A percentile compares a stretch with the other conserved stretches of the same genome.
These are phyloP conservation scores for Cordyceps farinosa DNA, from an alignment of 2,329 filamentous ascomycete species.

Conservation along the genomic window DNA sequence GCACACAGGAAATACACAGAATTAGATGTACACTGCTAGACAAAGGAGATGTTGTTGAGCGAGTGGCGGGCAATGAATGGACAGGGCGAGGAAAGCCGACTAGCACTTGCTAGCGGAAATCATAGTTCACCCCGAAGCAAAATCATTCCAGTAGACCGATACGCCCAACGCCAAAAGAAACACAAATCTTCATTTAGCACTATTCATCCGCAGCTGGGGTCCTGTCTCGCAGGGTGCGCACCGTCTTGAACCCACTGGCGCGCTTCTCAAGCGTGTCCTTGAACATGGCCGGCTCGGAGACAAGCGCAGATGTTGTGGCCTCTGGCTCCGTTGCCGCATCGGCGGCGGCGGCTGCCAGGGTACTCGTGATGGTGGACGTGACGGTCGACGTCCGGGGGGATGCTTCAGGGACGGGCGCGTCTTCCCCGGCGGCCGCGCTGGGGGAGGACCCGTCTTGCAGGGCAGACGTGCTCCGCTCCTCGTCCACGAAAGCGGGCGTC, in stretches of 20 bases:
- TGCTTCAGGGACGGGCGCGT: not conserved
- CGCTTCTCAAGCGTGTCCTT: not conserved
- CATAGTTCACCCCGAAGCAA: not conserved
- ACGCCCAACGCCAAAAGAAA: not conserved
- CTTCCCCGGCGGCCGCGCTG: not conserved
- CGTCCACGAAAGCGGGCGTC: not conserved
- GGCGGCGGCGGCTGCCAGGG: not conserved
- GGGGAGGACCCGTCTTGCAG: not conserved
- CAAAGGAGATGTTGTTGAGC: not conserved
- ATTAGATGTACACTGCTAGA: not conserved
- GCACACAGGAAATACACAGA: not conserved
- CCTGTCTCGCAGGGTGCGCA: not conserved
- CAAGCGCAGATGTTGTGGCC: not conserved
- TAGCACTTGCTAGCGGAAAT: not conserved
- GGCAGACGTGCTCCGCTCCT: not conserved
- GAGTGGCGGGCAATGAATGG: conserved; percentile 2
- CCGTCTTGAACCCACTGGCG: conserved; percentile 10
- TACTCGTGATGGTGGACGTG: not conserved
- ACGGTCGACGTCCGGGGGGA: not conserved
- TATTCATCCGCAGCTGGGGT: not conserved
- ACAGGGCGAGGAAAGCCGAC: not conserved
- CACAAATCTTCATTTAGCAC: not conserved
- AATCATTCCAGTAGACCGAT: not conserved
- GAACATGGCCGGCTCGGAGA: not conserved
- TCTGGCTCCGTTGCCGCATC: not conserved